Conservation (phyloP, 257 asterid genomes). For the Nicotiana paniculata region DNA sequence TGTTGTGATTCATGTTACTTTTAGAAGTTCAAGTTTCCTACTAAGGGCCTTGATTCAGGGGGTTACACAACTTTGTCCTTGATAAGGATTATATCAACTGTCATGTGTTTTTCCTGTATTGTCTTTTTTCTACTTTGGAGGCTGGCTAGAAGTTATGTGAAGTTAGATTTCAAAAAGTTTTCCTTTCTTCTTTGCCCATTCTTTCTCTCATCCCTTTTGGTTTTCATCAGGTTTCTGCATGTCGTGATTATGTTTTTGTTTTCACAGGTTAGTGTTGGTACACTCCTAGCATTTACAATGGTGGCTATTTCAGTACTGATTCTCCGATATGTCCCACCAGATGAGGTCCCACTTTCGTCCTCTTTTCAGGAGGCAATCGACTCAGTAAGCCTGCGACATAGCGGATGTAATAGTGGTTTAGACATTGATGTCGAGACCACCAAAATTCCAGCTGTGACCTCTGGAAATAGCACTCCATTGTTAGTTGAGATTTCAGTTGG, state of each 20-base stretch:
- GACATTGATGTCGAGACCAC: conserved; percentile 27
- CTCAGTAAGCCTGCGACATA: conserved; percentile 52
- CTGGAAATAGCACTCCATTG: conserved; percentile 38
- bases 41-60: background rate
- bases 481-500: conserved; percentile 24
- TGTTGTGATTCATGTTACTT: background rate
- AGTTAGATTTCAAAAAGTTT: background rate
- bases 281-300: conserved; percentile 93
- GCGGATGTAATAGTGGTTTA: conserved; percentile 24
- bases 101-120: background rate
- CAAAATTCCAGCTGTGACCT: conserved; percentile 17
- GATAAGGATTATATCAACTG: background rate
- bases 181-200: background rate
- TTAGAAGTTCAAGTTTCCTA: background rate
- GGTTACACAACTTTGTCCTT: background rate
- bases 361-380: conserved; percentile 84
- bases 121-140: background rate
- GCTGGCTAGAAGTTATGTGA: background rate
- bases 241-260: conserved; percentile 10
- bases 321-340: conserved; percentile 91
- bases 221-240: background rate
- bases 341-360: conserved; percentile 82
- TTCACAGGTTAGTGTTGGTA: conserved; percentile 97
- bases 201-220: background rate
- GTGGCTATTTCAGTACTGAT: conserved; percentile 86